Evolutionary conservation across 306 rosid genomes (phyloP).

Genomic region (Dalbergia oliveri): DNA sequence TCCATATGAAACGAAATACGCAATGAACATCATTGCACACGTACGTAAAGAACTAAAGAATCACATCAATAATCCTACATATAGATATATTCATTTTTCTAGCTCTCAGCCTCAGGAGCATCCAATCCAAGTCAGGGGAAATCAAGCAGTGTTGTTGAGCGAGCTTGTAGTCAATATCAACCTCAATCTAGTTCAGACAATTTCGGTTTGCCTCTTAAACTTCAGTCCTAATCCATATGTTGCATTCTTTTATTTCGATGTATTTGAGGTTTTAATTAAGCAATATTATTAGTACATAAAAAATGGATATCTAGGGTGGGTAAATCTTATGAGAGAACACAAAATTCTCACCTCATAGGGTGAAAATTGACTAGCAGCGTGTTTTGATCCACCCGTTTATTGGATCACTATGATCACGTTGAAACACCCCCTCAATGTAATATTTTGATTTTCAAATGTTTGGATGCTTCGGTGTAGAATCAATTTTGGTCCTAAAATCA

Average conservation of each 20-base stretch:
- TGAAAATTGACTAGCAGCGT: too few species aligned
- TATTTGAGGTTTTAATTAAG: not conserved
- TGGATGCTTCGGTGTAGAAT: too few species aligned
- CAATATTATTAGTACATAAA: too few species aligned
- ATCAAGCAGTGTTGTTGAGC: not conserved
- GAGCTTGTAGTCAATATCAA: not conserved
- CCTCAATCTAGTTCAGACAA: not conserved
- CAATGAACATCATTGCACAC: not conserved
- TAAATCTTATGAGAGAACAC: too few species aligned
- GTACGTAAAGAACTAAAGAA: slow-evolving; percentile 1
- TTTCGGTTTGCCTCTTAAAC: not conserved
- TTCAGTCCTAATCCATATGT: not conserved
- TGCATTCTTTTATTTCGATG: not conserved
- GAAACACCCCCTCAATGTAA: too few species aligned
- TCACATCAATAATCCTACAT: not conserved
- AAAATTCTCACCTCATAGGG: too few species aligned
- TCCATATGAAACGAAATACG: not conserved
- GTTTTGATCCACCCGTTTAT: too few species aligned
- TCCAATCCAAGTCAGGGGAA: not conserved
- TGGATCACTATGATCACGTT: too few species aligned
- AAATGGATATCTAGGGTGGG: too few species aligned
- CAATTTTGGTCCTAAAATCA: too few species aligned
- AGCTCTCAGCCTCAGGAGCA: not conserved
- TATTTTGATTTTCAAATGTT: too few species aligned
- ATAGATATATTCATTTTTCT: not conserved